A percentile compares a stretch with the other conserved stretches of the same genome.
Conservation (phyloP, 2,329 filamentous ascomycete genomes). For the Kalmusia sp. region DNA sequence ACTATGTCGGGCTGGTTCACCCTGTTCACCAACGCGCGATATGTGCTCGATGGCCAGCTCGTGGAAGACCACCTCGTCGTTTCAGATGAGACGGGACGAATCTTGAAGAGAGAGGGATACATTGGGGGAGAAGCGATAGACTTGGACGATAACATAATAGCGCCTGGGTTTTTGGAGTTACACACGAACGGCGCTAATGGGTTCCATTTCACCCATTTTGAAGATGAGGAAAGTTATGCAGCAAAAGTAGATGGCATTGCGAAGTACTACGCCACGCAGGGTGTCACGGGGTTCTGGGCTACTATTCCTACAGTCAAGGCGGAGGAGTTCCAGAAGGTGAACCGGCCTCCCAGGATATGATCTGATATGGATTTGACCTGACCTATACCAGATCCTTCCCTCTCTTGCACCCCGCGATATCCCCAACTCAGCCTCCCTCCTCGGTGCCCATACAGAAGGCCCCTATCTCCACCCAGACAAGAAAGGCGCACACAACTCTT, state of each 20-base stretch:
- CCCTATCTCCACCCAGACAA: constrained; percentile 62
- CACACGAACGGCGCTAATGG: constrained; percentile 62
- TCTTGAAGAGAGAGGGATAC: constrained; percentile 51
- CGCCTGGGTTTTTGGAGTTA: constrained; percentile 63
- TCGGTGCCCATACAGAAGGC: constrained; percentile 65
- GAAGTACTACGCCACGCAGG: constrained; percentile 57
- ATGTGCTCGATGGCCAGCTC: constrained; percentile 52
- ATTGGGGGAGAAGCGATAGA: constrained; percentile 56
- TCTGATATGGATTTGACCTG: neutral
- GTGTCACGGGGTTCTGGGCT: constrained; percentile 62
- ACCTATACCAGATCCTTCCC: constrained; percentile 54
- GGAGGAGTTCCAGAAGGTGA: constrained; percentile 55
- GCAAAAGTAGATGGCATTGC: constrained; percentile 56
- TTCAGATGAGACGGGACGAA: constrained; percentile 53
- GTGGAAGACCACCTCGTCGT: constrained; percentile 54
- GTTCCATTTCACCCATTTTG: constrained; percentile 62
- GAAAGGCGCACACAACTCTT: constrained; percentile 60
- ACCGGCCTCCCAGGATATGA: neutral
- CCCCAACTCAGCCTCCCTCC: constrained; percentile 54
- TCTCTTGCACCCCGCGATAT: constrained; percentile 53
- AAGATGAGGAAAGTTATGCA: constrained; percentile 51
- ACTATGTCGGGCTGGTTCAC: constrained; percentile 55
- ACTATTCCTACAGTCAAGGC: constrained; percentile 60
- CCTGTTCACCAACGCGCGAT: constrained; percentile 55
- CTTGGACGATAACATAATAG: constrained; percentile 58